Base-by-base conservation (phyloP, 352 stramenopile species). In the Blastocystis sp. region DNA sequence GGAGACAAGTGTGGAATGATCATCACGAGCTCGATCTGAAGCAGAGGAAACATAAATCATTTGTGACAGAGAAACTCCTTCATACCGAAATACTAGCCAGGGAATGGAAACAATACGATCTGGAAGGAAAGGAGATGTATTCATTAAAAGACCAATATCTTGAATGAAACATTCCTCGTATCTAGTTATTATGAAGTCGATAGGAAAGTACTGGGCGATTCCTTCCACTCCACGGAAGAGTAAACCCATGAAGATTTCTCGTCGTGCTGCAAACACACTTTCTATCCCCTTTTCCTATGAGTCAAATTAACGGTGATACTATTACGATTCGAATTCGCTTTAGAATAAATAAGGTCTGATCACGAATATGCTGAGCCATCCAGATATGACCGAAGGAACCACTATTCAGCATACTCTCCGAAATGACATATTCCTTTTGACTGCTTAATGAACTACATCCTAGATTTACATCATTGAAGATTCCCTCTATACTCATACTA, bases 111-210 rank as follows among this genome's bases (percentile, higher is more conserved):
- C 57, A 17, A 88, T 22, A 27, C 62, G 77, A 42, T 88, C 77
- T 24, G 77, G 77, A 40, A 73, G 42, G 4, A 68, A 78, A 7
- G 77, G 51, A 6, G 44, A 75, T 22, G 73, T 19, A n/a, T 88
- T 88, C 58, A 88, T 88, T 37, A 77, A 37, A 9, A 88, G 11
- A 24, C 77, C 77, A 42, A 88, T 66, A 37, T 88, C 58, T 24
- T 88, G 58, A 60, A 88, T 37, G 27, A 77, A 88, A n/a, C 77
- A 88, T 44, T 88, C 58, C 42, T 88, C 44, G 24, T 88, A 88
- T n/a, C 58, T 88, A 44, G 33, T 13, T 1, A 17, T 42, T 17
- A 57, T 27, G 15, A n/a, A 70, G 13, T 5, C 33, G 27, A 4
- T 22, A 9, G 11, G 19, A 4, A 35, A 19, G 4, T 70, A 88